Percentiles rank a stretch among this genome's conserved stretches.
Conservation (phyloP, 768 basidiomycete species). For the Suillus americanus region DNA sequence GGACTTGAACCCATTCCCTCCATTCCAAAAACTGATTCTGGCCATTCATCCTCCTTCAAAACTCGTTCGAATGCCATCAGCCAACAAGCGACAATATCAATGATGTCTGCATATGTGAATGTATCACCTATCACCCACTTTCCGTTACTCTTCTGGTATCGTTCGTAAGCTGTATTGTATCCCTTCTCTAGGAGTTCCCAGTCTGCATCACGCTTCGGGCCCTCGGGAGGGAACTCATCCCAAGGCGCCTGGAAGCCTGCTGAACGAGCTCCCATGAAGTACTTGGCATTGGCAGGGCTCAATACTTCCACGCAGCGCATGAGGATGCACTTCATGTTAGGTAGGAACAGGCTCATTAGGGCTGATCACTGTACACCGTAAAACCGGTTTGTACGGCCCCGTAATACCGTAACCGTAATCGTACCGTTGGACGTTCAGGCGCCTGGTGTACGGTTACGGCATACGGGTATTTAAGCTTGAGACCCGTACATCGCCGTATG, state of each 20-base stretch:
- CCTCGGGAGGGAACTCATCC: slow-evolving; percentile 39
- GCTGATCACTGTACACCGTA: too few relatives aligned
- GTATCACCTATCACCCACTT: slow-evolving; percentile 7
- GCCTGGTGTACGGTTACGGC: too few relatives aligned
- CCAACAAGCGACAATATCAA: neutral
- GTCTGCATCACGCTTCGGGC: slow-evolving; percentile 32
- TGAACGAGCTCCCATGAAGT: slow-evolving; percentile 37
- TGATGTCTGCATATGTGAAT: slow-evolving; percentile 9
- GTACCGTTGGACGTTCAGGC: too few relatives aligned
- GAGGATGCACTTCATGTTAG: slow-evolving; percentile 16
- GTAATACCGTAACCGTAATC: too few relatives aligned
- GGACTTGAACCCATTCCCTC: slow-evolving; percentile 19
- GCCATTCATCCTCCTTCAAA: slow-evolving; percentile 25
- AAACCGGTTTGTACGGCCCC: too few relatives aligned
- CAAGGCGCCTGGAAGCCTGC: slow-evolving; percentile 33
- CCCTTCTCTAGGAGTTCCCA: slow-evolving; percentile 19
- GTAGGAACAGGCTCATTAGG: neutral
- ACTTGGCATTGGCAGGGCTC: slow-evolving; percentile 33
- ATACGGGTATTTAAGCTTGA: too few relatives aligned
- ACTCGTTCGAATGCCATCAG: slow-evolving; percentile 18
- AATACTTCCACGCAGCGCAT: slow-evolving; percentile 28
- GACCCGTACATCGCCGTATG: too few relatives aligned
- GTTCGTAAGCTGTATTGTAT: slow-evolving; percentile 14
- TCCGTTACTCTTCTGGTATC: slow-evolving; percentile 22
- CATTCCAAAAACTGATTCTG: slow-evolving; percentile 18